Evolutionary conservation across 768 basidiomycete species (phyloP), one percentile per base, ranked within the genome.

Genomic region (Boletus patriciae): DNA sequence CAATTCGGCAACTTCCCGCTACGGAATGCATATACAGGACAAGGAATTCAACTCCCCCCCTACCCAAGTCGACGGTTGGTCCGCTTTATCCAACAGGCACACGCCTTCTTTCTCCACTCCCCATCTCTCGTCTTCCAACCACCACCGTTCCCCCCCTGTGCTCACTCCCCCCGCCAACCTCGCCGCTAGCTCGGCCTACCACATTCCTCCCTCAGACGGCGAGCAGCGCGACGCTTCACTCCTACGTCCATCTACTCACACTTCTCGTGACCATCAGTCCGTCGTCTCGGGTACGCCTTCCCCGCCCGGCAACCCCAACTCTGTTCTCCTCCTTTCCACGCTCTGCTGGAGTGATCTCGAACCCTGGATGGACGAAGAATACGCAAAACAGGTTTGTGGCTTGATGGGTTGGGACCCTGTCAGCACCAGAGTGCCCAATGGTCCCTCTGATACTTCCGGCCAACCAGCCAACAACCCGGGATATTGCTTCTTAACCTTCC

Each of bases 331-430:
- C 46, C 81, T 82, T 69, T 81, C 80, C 57, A 88, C 90, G 41
- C 83, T 93, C 63, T 90, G 85, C 80, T 91, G 94, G 85, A 85
- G 86, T 62, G 89, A 92, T 66, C 83, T 96, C 52, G 94, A 96
- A 73, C 85, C 88, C 62, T 96, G 94, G 94, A 95, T 96, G 94
- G 92, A 95, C 76, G 92, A 94, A 82, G 88, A 91, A 70, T 96
- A 94, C 78, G 90, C 87, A 43, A 88, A 89, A 73, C 89, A 92
- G 70, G 90, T 94, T 66, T 92, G 92, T 73, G 75, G 72, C 44
- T 76, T 93, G 68, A 91, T 94, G 89, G 84, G 87, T 55, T 95
- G 94, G 93, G 89, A 92, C 56, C 82, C 86, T 16, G 78, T 84
- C 67, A 80, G 70, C 69, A 83, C 91, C 74, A 86, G 86, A 72